phyloP scores from a whole-genome alignment of 1,139 yeast genomes.

The Pichia sp. region DNA sequence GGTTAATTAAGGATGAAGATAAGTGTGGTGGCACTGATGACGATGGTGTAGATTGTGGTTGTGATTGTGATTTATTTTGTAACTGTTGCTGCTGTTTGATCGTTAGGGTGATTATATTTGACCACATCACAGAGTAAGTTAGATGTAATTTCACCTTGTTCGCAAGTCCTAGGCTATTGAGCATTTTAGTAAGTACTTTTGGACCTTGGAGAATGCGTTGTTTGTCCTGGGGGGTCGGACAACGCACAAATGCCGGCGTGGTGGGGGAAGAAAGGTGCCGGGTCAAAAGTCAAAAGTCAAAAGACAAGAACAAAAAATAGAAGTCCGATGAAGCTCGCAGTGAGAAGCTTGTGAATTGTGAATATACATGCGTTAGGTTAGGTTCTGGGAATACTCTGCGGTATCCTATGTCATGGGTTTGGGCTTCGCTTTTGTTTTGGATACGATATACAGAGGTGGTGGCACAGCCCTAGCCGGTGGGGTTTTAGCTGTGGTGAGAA shows the following conservation, averaged over 20 bases:
- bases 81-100: not conserved
- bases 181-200: not conserved
- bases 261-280: not conserved
- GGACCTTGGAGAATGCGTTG: no score
- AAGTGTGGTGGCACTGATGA: not conserved
- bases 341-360: no score
- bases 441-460: no score
- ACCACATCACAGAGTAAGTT: conserved; percentile 6
- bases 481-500: no score
- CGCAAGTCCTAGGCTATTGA: conserved; percentile 9
- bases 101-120: conserved; percentile 5
- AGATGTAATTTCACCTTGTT: conserved; percentile 10
- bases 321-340: no score
- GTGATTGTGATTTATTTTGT: not conserved
- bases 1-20: not conserved
- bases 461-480: no score
- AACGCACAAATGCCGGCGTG: no score
- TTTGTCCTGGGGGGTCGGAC: no score
- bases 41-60: not conserved
- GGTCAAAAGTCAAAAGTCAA: not conserved
- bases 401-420: no score
- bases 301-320: not conserved
- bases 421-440: no score
- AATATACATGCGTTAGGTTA: no score
- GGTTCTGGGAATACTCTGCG: no score